Conservation (phyloP, 2,329 filamentous ascomycete genomes). For the Sarocladium brachiariae region DNA sequence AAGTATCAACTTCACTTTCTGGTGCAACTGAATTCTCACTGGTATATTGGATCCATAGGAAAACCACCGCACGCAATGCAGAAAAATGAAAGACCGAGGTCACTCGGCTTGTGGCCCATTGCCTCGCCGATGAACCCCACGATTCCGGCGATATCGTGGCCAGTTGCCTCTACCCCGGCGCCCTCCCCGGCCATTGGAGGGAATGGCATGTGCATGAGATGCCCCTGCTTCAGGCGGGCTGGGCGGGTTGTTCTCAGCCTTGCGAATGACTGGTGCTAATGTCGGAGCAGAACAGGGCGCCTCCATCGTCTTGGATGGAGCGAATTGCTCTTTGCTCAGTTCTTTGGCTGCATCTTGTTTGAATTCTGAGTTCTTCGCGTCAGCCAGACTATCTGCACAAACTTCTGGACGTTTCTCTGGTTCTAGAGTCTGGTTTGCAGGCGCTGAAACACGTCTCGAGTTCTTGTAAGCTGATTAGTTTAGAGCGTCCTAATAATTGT, state of each 20-base stretch:
- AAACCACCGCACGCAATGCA: background rate
- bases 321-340: too few species aligned
- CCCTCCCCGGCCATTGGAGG: slow-evolving; percentile 14
- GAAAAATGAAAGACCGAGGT: background rate
- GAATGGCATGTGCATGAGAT: slow-evolving; percentile 10
- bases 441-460: background rate
- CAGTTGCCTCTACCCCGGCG: slow-evolving; percentile 21
- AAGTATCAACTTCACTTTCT: too few species aligned
- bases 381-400: too few species aligned
- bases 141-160: slow-evolving; percentile 21
- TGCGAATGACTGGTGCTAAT: too few species aligned
- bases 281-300: too few species aligned
- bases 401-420: slow-evolving; percentile 4
- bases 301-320: too few species aligned
- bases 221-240: background rate
- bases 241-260: background rate
- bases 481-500: background rate
- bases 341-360: too few species aligned
- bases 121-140: slow-evolving; percentile 10
- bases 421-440: background rate
- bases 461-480: background rate
- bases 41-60: too few species aligned
- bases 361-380: too few species aligned
- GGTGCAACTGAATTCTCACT: too few species aligned
- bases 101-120: background rate